phyloP scores from a whole-genome alignment of 2,329 filamentous ascomycete genomes.

The Aspergillus tubingensis region DNA sequence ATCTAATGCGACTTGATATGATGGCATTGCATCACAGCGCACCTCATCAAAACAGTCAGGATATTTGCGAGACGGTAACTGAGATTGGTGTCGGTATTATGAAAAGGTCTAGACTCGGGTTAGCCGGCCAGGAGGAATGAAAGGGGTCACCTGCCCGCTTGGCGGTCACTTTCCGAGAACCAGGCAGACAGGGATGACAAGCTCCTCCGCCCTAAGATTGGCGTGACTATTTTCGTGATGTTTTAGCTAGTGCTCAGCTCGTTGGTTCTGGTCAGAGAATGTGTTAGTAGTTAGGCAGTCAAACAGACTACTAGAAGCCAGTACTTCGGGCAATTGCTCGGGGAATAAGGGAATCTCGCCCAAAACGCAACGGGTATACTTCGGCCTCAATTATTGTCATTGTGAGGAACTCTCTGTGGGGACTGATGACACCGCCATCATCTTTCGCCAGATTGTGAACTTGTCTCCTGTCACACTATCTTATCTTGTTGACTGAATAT shows the following conservation, averaged over 20 bases:
- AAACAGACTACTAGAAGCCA: neutral
- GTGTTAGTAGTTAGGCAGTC: neutral
- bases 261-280: neutral
- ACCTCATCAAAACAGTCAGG: neutral
- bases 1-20: neutral
- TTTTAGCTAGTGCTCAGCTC: neutral
- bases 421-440: neutral
- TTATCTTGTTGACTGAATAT: neutral
- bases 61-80: neutral
- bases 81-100: neutral
- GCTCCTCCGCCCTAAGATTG: no score
- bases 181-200: neutral
- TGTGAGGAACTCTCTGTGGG: neutral
- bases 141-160: constrained; percentile 1
- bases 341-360: neutral
- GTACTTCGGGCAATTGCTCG: neutral
- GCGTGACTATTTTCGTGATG: neutral
- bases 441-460: neutral
- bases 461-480: neutral
- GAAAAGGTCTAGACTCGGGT: constrained; percentile 4
- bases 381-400: neutral
- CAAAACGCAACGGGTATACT: neutral
- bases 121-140: constrained; percentile 2
- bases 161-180: constrained; percentile 6
- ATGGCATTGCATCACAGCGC: neutral